These are phyloP conservation scores for Dioszegia crocea DNA, from an alignment of 768 basidiomycete genomes.

Conservation along the genomic window DNA sequence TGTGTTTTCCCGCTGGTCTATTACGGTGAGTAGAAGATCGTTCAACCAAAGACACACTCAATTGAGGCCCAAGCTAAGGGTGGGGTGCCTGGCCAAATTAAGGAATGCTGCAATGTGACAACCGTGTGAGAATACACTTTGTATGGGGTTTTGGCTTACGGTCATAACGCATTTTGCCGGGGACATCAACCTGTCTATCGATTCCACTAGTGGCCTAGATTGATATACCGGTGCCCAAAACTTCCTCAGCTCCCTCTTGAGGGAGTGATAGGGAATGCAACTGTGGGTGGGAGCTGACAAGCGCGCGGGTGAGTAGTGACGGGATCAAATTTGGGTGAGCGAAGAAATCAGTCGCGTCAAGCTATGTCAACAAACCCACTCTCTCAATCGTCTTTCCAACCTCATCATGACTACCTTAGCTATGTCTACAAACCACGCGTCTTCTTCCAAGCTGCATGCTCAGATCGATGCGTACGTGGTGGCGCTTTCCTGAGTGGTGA, in stretches of 20 bases:
- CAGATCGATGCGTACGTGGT: conserved; percentile 4
- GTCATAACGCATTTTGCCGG: too few relatives aligned
- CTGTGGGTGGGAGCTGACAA: too few relatives aligned
- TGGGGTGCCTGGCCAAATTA: too few relatives aligned
- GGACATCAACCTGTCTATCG: too few relatives aligned
- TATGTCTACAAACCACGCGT: background rate
- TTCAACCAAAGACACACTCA: background rate
- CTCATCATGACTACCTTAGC: background rate
- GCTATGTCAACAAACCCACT: conserved; percentile 2
- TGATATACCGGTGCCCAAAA: too few relatives aligned
- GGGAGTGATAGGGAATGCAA: too few relatives aligned
- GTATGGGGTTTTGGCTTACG: too few relatives aligned
- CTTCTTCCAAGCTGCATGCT: conserved; percentile 5
- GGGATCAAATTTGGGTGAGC: background rate
- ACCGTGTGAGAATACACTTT: background rate
- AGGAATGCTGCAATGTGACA: too few relatives aligned
- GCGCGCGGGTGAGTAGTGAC: too few relatives aligned
- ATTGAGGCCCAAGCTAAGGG: background rate
- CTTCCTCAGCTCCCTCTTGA: too few relatives aligned
- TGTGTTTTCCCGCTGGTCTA: background rate
- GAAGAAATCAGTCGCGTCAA: conserved; percentile 10
- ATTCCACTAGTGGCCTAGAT: too few relatives aligned
- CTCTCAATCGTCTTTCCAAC: background rate
- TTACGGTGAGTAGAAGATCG: background rate
- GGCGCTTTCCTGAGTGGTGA: background rate